Evolutionary conservation across 2,329 filamentous ascomycete genomes (phyloP), one percentile per base, ranked within the genome.

Genomic region (Amphichorda felina): DNA sequence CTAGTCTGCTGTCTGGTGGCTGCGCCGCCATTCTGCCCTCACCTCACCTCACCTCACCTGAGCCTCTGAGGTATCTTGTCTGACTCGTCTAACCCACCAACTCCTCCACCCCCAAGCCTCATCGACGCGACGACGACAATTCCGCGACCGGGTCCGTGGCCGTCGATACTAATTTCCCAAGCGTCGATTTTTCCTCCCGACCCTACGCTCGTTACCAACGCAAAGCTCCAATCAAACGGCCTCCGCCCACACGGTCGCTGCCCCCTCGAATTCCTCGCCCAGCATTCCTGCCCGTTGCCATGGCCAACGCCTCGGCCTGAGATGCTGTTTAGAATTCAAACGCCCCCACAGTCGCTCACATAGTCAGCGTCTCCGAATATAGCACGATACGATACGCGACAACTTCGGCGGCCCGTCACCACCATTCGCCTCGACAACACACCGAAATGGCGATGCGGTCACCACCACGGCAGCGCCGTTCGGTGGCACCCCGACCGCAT

Each of bases 261-360:
- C n/a, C 6, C 7, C 27, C 13, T n/a, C 15, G 19, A 24, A 38
- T 38, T 38, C 36, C 36, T 17, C 22, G 29, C 24, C 34, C 33
- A n/a, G 29, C 29, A 42, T 42, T 42, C 40, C 40, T 38, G 28
- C 24, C 44, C 40, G 42, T 50, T 53, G 47, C 43, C 30, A 53
- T 50, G 49, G 42, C 37, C 46, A 41, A 45, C 43, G 41, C 32
- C 41, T 39, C 16, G 47, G 44, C 35, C 43, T 51, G 51, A 53
- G 40, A 55, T 55, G 52, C 45, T 45, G 37, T 33, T 30, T 33
- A 30, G 30, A 33, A 37, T 37, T 27, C 13, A 24, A 4, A 9
- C 14, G 9, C 9, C 13, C 8, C 18, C 17, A 18, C 29, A 31
- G 29, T 13, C 16, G 11, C 18, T 17, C 18, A 8, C 5, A 25